A percentile compares a stretch with the other conserved stretches of the same genome.
These are phyloP conservation scores for Chenopodium berlandieri DNA, from an alignment of 148 eudicot genomes.

Conservation along the genomic window DNA sequence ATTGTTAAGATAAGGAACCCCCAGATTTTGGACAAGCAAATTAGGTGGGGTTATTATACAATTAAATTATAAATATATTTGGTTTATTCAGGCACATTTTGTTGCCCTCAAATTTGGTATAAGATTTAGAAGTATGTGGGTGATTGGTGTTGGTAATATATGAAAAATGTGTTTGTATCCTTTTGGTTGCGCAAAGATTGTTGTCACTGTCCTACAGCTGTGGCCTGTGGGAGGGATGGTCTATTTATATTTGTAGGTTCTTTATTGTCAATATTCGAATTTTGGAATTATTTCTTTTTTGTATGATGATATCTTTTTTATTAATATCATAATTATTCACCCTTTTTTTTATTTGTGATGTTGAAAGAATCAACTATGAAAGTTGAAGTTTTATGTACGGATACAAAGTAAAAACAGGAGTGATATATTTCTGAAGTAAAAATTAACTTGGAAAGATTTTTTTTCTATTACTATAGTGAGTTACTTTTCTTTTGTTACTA, in stretches of 20 bases:
- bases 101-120: conserved; percentile 26
- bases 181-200: conserved; percentile 16
- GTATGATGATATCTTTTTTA: conserved; percentile 1
- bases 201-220: conserved; percentile 21
- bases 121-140: neutral
- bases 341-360: neutral
- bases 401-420: neutral
- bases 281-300: conserved; percentile 7
- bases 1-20: conserved; percentile 11
- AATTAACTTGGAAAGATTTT: too few relatives aligned
- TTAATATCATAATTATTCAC: neutral
- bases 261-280: conserved; percentile 10
- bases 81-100: conserved; percentile 19
- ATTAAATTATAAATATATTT: neutral
- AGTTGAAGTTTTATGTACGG: conserved; percentile 5
- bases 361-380: neutral
- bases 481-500: too few relatives aligned
- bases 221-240: conserved; percentile 15
- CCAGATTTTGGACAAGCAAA: conserved; percentile 18
- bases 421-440: neutral
- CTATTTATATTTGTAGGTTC: conserved; percentile 19
- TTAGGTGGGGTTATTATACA: conserved; percentile 10
- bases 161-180: conserved; percentile 14
- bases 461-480: too few relatives aligned
- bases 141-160: conserved; percentile 14